Conservation (phyloP, 257 asterid genomes). For the Paulownia fortunei region DNA sequence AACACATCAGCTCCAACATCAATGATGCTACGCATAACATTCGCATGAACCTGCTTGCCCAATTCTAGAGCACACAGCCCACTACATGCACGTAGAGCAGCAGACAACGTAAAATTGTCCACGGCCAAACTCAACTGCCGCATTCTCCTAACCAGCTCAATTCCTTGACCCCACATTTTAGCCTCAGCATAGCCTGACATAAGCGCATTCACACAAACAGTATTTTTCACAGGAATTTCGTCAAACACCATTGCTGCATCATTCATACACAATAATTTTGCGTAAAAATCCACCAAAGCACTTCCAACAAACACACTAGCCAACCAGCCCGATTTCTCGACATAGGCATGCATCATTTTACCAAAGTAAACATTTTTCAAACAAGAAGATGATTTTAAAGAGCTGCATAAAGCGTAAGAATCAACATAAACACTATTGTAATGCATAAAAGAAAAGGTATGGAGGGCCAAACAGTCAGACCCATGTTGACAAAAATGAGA, state of each 20-base stretch:
- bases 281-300: constrained; percentile 64
- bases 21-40: constrained; percentile 43
- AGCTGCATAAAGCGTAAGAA: constrained; percentile 68
- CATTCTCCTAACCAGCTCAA: constrained; percentile 56
- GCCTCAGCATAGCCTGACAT: constrained; percentile 75
- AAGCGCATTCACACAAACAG: constrained; percentile 75
- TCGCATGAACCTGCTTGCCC: constrained; percentile 75
- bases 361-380: constrained; percentile 48
- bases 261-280: constrained; percentile 37
- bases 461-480: constrained; percentile 54
- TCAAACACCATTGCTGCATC: constrained; percentile 75
- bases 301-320: constrained; percentile 83
- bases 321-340: constrained; percentile 62
- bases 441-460: constrained; percentile 71
- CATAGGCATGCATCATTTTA: constrained; percentile 54
- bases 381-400: constrained; percentile 53
- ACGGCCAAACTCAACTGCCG: constrained; percentile 42
- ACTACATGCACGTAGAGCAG: constrained; percentile 66
- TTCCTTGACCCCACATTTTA: constrained; percentile 64
- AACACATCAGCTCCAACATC: constrained; percentile 58
- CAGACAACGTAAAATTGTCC: constrained; percentile 67
- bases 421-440: constrained; percentile 53
- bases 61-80: constrained; percentile 61
- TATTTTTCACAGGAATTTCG: constrained; percentile 76
- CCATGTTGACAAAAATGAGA: constrained; percentile 76